Conservation (phyloP, 1,284 basidiomycete species). For the Rhodotorula sp. region DNA sequence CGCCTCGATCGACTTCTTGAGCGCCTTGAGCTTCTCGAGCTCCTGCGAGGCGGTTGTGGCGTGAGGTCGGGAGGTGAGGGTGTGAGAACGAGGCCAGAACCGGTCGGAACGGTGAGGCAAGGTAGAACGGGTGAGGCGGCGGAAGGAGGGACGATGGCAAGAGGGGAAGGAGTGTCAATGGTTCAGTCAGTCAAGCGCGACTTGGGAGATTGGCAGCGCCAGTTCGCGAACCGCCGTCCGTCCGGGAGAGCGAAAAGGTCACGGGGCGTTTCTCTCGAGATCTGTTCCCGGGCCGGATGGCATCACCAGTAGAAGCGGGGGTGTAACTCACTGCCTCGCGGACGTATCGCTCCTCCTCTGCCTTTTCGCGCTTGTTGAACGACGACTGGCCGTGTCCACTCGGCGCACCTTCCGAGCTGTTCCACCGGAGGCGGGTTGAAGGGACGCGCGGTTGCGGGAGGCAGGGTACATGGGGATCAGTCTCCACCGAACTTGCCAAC, state of each 20-base stretch:
- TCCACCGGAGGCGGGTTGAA: neutral
- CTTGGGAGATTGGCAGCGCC: no score
- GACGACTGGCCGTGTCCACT: constrained; percentile 11
- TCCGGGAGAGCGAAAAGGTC: no score
- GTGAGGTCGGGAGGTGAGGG: neutral
- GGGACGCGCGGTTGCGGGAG: neutral
- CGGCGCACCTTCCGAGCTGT: constrained; percentile 32
- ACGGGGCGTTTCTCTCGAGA: neutral
- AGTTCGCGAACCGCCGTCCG: no score
- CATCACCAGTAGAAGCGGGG: neutral
- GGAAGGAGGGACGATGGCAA: neutral
- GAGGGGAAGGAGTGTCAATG: neutral
- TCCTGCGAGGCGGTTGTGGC: constrained; percentile 14
- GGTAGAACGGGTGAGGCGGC: neutral
- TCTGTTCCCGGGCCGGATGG: neutral
- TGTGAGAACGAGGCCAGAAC: no score
- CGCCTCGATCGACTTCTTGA: constrained; percentile 40
- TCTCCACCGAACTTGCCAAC: no score
- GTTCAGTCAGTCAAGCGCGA: no score
- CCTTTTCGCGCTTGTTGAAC: constrained; percentile 38
- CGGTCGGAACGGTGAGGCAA: neutral
- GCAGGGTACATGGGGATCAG: no score
- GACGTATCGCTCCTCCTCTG: constrained; percentile 34
- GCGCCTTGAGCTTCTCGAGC: constrained; percentile 37
- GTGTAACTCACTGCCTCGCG: constrained; percentile 22